Conservation (phyloP, 352 stramenopile genomes). For the Phytopythium mirpurense region DNA sequence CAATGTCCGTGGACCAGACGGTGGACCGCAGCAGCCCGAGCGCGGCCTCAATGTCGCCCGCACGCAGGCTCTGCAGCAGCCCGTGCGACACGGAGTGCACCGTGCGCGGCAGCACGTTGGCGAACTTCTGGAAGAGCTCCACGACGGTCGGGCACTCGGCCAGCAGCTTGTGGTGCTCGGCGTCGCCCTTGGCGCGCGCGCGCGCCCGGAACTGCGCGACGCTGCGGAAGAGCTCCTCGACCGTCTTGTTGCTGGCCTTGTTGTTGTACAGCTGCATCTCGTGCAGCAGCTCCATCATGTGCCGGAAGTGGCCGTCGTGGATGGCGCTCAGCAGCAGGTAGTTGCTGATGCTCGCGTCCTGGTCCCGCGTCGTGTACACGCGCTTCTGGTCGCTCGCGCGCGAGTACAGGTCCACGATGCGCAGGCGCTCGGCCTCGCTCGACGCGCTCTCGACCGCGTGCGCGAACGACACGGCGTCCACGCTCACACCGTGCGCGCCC, state of each 20-base stretch:
- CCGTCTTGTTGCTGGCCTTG: constrained; percentile 28
- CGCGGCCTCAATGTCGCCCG: constrained; percentile 40
- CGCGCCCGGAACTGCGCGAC: constrained; percentile 42
- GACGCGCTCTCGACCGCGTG: constrained; percentile 47
- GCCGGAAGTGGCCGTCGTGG: constrained; percentile 63
- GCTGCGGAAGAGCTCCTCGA: constrained; percentile 46
- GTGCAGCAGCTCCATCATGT: constrained; percentile 72
- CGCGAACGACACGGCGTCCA: constrained; percentile 62
- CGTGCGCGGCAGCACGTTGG: constrained; percentile 42
- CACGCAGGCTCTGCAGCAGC: constrained; percentile 41
- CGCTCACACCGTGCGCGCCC: constrained; percentile 26
- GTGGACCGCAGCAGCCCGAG: constrained; percentile 41
- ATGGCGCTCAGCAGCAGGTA: constrained; percentile 59
- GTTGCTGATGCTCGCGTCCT: constrained; percentile 50
- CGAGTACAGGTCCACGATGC: constrained; percentile 55
- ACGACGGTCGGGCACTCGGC: constrained; percentile 44
- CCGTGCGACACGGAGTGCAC: constrained; percentile 42
- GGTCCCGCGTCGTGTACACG: constrained; percentile 45
- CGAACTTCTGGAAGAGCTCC: constrained; percentile 50
- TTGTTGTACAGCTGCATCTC: constrained; percentile 74
- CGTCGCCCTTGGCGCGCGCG: constrained; percentile 6
- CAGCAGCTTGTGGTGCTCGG: constrained; percentile 21
- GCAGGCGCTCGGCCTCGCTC: constrained; percentile 34
- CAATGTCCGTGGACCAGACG: constrained; percentile 30
- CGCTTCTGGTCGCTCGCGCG: constrained; percentile 42